Base-by-base conservation (phyloP, 306 rosid genomes). In the Cucumis hystrix region DNA sequence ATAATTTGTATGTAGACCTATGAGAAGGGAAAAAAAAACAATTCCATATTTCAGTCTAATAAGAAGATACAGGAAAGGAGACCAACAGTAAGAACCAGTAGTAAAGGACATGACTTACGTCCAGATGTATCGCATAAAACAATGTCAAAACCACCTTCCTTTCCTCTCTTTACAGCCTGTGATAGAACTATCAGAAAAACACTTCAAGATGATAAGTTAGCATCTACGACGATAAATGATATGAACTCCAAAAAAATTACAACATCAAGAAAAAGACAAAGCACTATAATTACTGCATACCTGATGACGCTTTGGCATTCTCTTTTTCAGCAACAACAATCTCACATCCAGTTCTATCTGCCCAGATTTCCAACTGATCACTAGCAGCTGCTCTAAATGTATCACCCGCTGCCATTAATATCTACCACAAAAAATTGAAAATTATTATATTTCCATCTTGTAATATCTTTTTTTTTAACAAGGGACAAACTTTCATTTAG, bases 301-400 rank as follows among this genome's bases (percentile, higher is more conserved):
- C 98, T 85, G 87, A 78, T 58, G 97, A 40, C 75, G 99, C 99
- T 84, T 95, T 90, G 65, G 96, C 96, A 80, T 92, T 89, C 66
- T 90, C 93, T 70, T 65, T 40, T 83, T 95, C 97, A 82, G 97
- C 96, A 74, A 87, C 81, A 80, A 95, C 88, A 83, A 95, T 95
- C 85, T 95, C 97, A 85, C 99, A 95, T 41, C 87, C 97, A 79
- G 92, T 89, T 84, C 99, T 89, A 86, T 89, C 97, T 17, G 99
- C 99, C 99, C 99, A 95, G 82, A 95, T 92, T 87, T 95, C 99
- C 51, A 95, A 89, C 88, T 95, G 97, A 77, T 95, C 99, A 79
- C 97, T 84, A 35, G 99, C 97, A 79, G 99, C 99, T 81, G 99
- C 97, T 89, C 99, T 88, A 83, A 92, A 95, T 35, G 99, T 95